phyloP scores from a whole-genome alignment of 345 rosid species.

The Dipteronia sinensis region DNA sequence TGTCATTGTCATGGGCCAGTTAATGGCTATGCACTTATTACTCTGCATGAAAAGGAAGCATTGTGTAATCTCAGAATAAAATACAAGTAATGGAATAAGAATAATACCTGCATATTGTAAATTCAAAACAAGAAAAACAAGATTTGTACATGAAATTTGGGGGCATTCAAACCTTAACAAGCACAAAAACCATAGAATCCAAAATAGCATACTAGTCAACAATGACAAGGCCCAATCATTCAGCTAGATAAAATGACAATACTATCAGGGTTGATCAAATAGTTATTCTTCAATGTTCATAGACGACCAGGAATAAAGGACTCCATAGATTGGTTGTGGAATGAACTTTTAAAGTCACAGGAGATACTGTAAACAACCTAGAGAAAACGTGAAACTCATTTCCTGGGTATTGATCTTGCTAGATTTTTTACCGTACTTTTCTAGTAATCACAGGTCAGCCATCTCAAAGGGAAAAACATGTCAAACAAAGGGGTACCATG shows the following conservation, averaged over 20 bases:
- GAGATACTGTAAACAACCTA: neutral
- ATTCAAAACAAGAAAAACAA: neutral
- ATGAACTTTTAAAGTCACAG: neutral
- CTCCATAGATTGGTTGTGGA: neutral
- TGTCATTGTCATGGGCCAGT: slow-evolving; percentile 44
- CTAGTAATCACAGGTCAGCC: neutral
- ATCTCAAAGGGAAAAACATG: neutral
- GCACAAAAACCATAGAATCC: neutral
- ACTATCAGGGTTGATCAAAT: neutral
- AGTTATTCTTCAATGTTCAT: neutral
- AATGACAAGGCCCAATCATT: neutral
- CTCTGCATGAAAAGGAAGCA: slow-evolving; percentile 43
- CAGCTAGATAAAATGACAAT: neutral
- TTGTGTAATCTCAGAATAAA: neutral
- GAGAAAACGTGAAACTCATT: neutral
- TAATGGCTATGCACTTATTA: slow-evolving; percentile 52
- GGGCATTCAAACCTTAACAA: neutral
- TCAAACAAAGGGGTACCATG: neutral
- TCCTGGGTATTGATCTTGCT: neutral
- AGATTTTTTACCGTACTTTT: neutral
- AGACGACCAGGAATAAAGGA: neutral
- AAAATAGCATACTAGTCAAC: neutral
- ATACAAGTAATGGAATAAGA: neutral
- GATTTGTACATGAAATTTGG: neutral
- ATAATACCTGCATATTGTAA: neutral